phyloP scores from a whole-genome alignment of 768 basidiomycete species.

The Exsudoporus frostii region DNA sequence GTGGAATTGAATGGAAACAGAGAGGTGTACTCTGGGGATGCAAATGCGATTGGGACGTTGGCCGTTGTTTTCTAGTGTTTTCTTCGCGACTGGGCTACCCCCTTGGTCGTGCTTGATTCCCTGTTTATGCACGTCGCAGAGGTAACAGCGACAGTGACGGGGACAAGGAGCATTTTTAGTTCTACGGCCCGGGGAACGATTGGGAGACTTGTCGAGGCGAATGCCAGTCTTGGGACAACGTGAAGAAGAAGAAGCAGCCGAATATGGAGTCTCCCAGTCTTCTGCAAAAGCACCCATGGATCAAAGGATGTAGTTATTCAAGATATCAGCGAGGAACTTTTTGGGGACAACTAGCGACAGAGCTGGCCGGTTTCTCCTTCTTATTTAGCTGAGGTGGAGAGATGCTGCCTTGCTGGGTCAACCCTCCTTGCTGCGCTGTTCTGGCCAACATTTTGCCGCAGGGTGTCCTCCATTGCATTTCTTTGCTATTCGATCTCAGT shows the following conservation, averaged over 20 bases:
- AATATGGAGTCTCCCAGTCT: neutral
- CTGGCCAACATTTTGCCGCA: neutral
- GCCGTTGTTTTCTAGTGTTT: neutral
- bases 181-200: neutral
- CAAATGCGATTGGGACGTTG: neutral
- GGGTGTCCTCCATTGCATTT: too few relatives aligned
- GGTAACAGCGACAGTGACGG: neutral
- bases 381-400: neutral
- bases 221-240: neutral
- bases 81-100: neutral
- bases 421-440: neutral
- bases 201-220: neutral
- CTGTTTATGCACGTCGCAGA: neutral
- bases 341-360: neutral
- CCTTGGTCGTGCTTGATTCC: neutral
- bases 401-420: neutral
- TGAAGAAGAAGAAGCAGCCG: too few relatives aligned
- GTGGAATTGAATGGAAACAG: neutral
- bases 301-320: neutral
- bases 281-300: slow-evolving; percentile 4
- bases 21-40: too few relatives aligned
- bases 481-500: too few relatives aligned
- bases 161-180: rapidly evolving
- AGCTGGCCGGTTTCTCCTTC: neutral
- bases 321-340: neutral